Conservation (phyloP, 352 stramenopile species). For the Globisporangium spiculum region DNA sequence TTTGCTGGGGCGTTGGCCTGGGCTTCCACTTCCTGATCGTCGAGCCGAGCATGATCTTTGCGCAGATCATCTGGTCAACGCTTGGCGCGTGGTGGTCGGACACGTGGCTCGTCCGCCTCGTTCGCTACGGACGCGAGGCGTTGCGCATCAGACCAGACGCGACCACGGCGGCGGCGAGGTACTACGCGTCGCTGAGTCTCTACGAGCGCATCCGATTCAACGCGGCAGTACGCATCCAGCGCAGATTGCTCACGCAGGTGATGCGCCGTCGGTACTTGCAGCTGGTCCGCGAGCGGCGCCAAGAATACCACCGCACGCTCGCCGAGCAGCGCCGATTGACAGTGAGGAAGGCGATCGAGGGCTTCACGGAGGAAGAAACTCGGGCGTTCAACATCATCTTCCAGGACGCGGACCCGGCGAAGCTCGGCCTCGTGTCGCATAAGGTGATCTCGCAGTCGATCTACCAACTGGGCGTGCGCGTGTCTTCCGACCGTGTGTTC, state of each 20-base stretch:
- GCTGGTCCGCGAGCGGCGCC: conserved; percentile 36
- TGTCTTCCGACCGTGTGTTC: conserved; percentile 42
- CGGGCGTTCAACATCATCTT: conserved; percentile 67
- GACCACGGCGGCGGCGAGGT: conserved; percentile 20
- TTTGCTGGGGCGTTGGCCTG: conserved; percentile 44
- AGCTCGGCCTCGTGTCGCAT: conserved; percentile 65
- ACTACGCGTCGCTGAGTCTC: conserved; percentile 53
- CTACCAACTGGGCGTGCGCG: conserved; percentile 68
- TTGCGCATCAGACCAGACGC: conserved; percentile 48
- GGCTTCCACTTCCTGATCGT: conserved; percentile 44
- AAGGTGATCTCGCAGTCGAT: conserved; percentile 65
- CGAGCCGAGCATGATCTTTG: conserved; percentile 55
- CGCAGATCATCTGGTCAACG: conserved; percentile 43
- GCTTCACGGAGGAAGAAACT: conserved; percentile 67
- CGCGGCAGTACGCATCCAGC: conserved; percentile 64
- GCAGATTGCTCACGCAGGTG: conserved; percentile 51
- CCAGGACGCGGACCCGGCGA: conserved; percentile 50
- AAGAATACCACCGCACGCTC: conserved; percentile 38
- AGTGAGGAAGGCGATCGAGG: conserved; percentile 50
- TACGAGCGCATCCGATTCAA: conserved; percentile 74
- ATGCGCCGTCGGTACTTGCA: conserved; percentile 50
- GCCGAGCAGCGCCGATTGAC: conserved; percentile 33
- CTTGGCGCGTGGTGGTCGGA: conserved; percentile 54
- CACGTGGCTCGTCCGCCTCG: conserved; percentile 36
- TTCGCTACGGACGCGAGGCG: conserved; percentile 40